Base-by-base conservation (phyloP, 352 stramenopile species). In the Phytophthora kernoviae region DNA sequence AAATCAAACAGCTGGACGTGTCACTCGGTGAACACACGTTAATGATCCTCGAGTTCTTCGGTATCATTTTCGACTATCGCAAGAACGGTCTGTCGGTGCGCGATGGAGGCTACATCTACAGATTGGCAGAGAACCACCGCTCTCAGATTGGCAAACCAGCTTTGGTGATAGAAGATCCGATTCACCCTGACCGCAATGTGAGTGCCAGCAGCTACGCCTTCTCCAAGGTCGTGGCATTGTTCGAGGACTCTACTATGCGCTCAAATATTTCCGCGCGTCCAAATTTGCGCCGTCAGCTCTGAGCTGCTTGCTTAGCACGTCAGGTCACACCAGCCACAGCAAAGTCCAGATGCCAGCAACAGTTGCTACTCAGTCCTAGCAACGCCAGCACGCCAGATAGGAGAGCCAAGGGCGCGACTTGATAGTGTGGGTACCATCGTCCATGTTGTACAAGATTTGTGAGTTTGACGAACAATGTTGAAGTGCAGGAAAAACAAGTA, bases 111-210 rank as follows among this genome's bases (percentile, higher is more conserved):
- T 96, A 94, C 62, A 92, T 94, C 52, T 96, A 93, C 66, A 71
- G 84, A 1, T 69, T 94, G 6, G 84, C 82, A 0, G 85, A 88
- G 44, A 73, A 75, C 51, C 58, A 75, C 24, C 62, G 67, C 32
- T 46, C 56, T 14, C 67, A 87, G 18, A 56, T 89, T 4, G 65
- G 72, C 37, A 90, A 93, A 59, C 80, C 80, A 22, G 70, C 76
- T 34, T 66, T 96, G n/a, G 85, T 96, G 54, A 90, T 96, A n/a
- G 84, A 96, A 44, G 87, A 94, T 58, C 84, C 87, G n/a, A 94
- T 96, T 54, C 78, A 96, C 49, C 85, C 87, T 4, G 84, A 94
- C 47, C 81, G 85, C 54, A 96, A 96, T 32, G 87, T 96, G 6
- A 90, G 84, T 39, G 84, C 87, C n/a, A 89, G 82, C 48, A 96